Conservation (phyloP, 2,329 filamentous ascomycete genomes). For the Aspergillus floridensis region DNA sequence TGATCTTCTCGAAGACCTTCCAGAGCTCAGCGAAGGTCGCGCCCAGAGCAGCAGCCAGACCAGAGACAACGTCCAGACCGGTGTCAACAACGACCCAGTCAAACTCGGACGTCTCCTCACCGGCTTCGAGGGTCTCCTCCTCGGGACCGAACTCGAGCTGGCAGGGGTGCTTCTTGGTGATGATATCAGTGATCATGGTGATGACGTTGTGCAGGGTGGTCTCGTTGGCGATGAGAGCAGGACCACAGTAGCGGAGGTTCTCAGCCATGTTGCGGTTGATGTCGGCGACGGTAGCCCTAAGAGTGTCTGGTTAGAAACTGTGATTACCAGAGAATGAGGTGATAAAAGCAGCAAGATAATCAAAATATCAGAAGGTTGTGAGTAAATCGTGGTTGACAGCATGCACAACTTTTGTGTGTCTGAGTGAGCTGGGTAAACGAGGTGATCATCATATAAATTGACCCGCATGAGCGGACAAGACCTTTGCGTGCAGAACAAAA, state of each 20-base stretch:
- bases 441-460: slow-evolving; percentile 71
- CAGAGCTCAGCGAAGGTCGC: slow-evolving; percentile 79
- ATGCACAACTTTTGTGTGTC: slow-evolving; percentile 76
- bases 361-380: slow-evolving; percentile 40
- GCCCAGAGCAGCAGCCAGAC: slow-evolving; percentile 78
- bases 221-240: slow-evolving; percentile 73
- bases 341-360: slow-evolving; percentile 19
- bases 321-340: slow-evolving; percentile 16
- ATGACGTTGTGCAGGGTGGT: slow-evolving; percentile 73
- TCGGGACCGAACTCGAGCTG: slow-evolving; percentile 85
- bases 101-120: slow-evolving; percentile 84
- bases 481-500: slow-evolving; percentile 10
- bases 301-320: slow-evolving; percentile 43
- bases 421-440: slow-evolving; percentile 99
- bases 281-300: slow-evolving; percentile 82
- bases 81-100: slow-evolving; percentile 98
- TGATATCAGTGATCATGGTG: slow-evolving; percentile 71
- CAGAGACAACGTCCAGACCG: slow-evolving; percentile 84
- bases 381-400: slow-evolving; percentile 76
- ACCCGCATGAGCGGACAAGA: neutral
- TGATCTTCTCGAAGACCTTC: slow-evolving; percentile 92
- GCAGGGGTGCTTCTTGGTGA: slow-evolving; percentile 87
- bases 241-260: slow-evolving; percentile 86
- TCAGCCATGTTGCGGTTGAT: slow-evolving; percentile 92
- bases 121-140: slow-evolving; percentile 70